Evolutionary conservation across 2,329 filamentous ascomycete species (phyloP).

Genomic region (Aspergillus tubingensis): DNA sequence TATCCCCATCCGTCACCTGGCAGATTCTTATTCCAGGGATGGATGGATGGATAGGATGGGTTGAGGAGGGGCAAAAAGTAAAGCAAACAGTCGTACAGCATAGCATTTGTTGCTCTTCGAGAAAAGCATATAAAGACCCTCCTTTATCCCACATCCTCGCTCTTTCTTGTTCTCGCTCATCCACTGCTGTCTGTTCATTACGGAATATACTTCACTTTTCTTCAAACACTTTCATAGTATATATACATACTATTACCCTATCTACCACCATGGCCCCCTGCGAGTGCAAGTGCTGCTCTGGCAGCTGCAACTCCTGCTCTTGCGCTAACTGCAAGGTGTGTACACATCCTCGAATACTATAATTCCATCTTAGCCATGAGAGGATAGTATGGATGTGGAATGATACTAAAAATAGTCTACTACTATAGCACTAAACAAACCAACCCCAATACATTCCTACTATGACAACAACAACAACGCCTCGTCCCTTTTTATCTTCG

Average conservation of each 20-base stretch:
- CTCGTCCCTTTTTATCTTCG: neutral
- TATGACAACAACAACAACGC: neutral
- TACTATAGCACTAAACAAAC: neutral
- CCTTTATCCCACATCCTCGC: neutral
- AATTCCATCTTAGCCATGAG: neutral
- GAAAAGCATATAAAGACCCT: neutral
- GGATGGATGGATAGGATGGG: neutral
- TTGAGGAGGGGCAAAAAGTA: neutral
- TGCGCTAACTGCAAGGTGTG: conserved; percentile 2
- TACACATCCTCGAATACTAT: neutral
- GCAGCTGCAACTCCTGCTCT: conserved; percentile 8
- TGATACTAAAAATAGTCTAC: no score
- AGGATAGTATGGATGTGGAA: neutral
- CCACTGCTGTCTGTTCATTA: neutral
- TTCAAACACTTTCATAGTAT: neutral
- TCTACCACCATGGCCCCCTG: conserved; percentile 2
- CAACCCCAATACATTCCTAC: neutral
- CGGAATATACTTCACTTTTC: no score
- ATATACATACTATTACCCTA: neutral
- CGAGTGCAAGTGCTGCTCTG: conserved; percentile 9
- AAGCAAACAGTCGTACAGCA: neutral
- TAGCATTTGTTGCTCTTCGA: no score
- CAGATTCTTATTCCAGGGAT: no score
- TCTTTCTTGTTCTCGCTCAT: neutral
- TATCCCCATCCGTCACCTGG: no score